Base-by-base conservation (phyloP, 83 land plant genomes). In the Diphasiastrum complanatum region DNA sequence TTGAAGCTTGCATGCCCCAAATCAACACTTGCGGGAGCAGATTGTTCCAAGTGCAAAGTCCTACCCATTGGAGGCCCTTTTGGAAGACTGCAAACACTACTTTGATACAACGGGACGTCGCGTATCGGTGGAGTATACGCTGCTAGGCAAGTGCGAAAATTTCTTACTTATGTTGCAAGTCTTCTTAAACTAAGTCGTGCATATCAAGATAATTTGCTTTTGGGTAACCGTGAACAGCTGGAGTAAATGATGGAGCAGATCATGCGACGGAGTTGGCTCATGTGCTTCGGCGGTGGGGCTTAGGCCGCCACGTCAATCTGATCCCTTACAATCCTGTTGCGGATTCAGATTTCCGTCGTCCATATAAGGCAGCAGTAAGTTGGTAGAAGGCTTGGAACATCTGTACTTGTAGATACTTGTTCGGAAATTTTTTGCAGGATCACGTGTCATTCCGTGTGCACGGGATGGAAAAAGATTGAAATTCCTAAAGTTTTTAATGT, bases 31-130 rank as follows among this genome's bases (percentile, higher is more conserved):
- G 0, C 58, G 98, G 47, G 87, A 89, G 68, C 76, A 67, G 33
- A 83, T 92, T 46, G 85, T 92, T 45, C 98, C 98, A 33, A 92
- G 98, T 74, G 98, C 98, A 54, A 92, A 88, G 57, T 68, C 87
- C 22, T 92, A 92, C 57, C 98, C 98, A 23, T 60, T 92, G 67
- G 88, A 88, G 55, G 85, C 91, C 38, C 47, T 92, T 23, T 77
- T 92, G 88, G 68, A 79, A 64, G 98, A 92, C 34, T 92, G 98
- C 71, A 79, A 66, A 64, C 72, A 80, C 14, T 92, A 92, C 66
- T 88, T 88, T 46, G 53, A 51, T 0, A 76, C 77, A 77, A 92
- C 96, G 33, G 76, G 83, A 43, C 79, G 98, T 5, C 67, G 98
- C 26, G 82, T 92, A 12, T 80, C 98, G n/a, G 88, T 92, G 64